phyloP scores from a whole-genome alignment of 441 rosid species.

The Bruguiera hainesii region DNA sequence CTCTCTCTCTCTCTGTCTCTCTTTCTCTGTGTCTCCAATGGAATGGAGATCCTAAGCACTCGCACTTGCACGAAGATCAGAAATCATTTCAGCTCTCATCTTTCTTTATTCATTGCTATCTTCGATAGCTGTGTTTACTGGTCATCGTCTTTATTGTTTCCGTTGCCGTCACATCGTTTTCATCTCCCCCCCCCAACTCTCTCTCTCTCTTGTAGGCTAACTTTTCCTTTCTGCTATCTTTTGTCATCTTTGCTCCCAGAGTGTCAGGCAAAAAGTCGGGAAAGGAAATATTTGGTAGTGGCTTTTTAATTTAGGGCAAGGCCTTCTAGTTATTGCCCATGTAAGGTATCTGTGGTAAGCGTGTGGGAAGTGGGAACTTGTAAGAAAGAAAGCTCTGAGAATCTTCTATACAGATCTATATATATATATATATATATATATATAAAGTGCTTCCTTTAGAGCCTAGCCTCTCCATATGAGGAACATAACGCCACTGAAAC shows the following conservation, averaged over 20 bases:
- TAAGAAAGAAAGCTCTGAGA: conserved; percentile 1
- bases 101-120: conserved; percentile 31
- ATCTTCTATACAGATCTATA: not conserved
- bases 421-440: not conserved
- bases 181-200: conserved; percentile 10
- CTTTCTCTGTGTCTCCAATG: not conserved
- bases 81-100: conserved; percentile 18
- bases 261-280: conserved; percentile 41
- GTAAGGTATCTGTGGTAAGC: conserved; percentile 24
- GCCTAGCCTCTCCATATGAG: not conserved
- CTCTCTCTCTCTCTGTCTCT: not conserved
- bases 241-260: conserved; percentile 24
- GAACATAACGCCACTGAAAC: not conserved
- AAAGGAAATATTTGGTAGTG: conserved; percentile 18
- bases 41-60: conserved; percentile 26
- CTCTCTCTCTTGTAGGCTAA: conserved; percentile 18
- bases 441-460: not conserved
- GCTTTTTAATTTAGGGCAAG: conserved; percentile 4
- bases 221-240: conserved; percentile 12
- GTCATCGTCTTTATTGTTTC: conserved; percentile 39
- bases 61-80: conserved; percentile 18
- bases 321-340: conserved; percentile 30
- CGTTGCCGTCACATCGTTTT: conserved; percentile 55
- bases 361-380: not conserved
- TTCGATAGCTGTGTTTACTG: conserved; percentile 26